Percentiles rank a stretch among this genome's conserved stretches.
These are phyloP conservation scores for Zygotorulaspora florentina DNA, from an alignment of 805 yeast species.

Conservation along the genomic window DNA sequence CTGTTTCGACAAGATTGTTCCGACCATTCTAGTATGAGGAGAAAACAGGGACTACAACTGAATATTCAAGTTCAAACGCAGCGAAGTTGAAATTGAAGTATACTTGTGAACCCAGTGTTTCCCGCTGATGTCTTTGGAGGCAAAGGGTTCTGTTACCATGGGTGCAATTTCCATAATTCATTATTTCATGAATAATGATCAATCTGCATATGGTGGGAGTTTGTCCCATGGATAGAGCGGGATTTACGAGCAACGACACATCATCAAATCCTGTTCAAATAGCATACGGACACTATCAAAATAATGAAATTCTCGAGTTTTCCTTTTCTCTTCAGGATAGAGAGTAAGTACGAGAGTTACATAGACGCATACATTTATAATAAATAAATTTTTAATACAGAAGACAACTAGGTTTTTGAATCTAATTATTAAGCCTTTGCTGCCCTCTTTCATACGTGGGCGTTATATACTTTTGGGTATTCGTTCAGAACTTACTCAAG, in stretches of 20 bases:
- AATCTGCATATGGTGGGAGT: too few species aligned
- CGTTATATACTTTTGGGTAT: too few species aligned
- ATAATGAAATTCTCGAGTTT: background rate
- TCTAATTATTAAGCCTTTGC: too few species aligned
- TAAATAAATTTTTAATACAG: background rate
- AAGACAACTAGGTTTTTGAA: background rate
- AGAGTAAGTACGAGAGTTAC: background rate
- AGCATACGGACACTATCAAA: too few species aligned
- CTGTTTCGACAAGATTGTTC: conserved; percentile 3
- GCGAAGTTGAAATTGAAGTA: background rate
- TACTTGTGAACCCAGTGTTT: background rate
- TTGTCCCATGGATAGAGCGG: too few species aligned
- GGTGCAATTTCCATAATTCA: too few species aligned
- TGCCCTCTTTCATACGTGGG: background rate
- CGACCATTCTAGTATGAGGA: conserved; percentile 7
- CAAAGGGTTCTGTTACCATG: too few species aligned
- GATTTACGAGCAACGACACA: too few species aligned
- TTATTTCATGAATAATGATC: too few species aligned
- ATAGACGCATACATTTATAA: conserved; percentile 5
- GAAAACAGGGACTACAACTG: conserved; percentile 22
- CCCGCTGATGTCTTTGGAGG: background rate
- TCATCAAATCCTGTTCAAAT: too few species aligned
- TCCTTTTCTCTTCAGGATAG: background rate
- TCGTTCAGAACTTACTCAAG: too few species aligned
- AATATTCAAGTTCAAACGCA: conserved; percentile 20